Percentiles rank a stretch among this genome's conserved stretches.
Evolutionary conservation across 2,329 filamentous ascomycete species (phyloP).

Genomic region (Talaromyces funiculosus): DNA sequence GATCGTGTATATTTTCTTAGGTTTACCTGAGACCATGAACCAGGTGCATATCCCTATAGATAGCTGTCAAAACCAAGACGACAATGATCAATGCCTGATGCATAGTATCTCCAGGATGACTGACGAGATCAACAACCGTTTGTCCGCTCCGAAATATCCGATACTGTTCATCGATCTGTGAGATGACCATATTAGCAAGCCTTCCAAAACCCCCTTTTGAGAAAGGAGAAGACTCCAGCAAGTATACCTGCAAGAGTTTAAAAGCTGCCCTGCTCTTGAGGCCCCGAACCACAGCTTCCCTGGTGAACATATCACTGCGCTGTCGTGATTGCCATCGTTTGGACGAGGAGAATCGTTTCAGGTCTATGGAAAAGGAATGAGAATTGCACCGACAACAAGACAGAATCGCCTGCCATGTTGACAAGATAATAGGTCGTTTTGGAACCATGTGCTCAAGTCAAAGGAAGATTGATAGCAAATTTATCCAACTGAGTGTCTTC

Average conservation of each 20-base stretch:
- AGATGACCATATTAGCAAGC: background rate
- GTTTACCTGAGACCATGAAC: conserved; percentile 55
- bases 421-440: background rate
- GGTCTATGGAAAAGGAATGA: background rate
- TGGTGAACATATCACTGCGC: conserved; percentile 63
- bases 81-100: background rate
- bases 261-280: conserved; percentile 89
- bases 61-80: conserved; percentile 6
- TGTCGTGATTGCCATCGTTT: conserved; percentile 81
- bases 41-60: conserved; percentile 46
- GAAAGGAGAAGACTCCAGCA: background rate
- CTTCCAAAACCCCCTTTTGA: conserved; percentile 5
- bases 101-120: background rate
- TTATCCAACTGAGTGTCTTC: background rate
- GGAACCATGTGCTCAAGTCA: background rate
- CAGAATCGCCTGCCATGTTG: conserved; percentile 22
- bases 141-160: conserved; percentile 71
- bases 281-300: conserved; percentile 69
- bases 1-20: background rate
- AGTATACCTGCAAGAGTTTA: conserved; percentile 75
- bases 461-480: background rate
- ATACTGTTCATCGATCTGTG: conserved; percentile 70
- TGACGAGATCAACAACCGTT: conserved; percentile 82
- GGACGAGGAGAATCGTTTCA: conserved; percentile 49
- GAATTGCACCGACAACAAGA: conserved; percentile 1